Conservation (phyloP, 305 asterid genomes). For the Galium porrigens region DNA sequence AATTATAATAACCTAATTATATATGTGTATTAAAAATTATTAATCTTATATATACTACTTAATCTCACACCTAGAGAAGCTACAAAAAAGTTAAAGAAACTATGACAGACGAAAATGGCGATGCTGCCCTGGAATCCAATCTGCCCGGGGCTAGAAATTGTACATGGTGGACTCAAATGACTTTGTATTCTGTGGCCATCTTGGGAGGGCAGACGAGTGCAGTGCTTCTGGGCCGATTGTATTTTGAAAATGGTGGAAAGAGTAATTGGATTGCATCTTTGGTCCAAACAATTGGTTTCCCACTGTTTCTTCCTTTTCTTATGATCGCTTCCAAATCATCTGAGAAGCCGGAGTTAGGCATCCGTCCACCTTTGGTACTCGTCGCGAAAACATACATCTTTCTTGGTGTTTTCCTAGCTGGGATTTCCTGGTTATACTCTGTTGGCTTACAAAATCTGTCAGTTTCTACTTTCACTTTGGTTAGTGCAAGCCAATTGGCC, state of each 20-base stretch:
- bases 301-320: slow-evolving; percentile 41
- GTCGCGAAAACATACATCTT: slow-evolving; percentile 2
- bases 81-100: not conserved
- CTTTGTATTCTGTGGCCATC: slow-evolving; percentile 27
- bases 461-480: slow-evolving; percentile 15
- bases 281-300: slow-evolving; percentile 45
- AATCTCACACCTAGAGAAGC: not conserved
- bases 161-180: slow-evolving; percentile 54
- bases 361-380: not conserved
- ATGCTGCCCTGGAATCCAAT: slow-evolving; percentile 6
- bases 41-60: not conserved
- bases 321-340: slow-evolving; percentile 6
- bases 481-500: slow-evolving; percentile 23
- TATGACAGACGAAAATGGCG: not conserved
- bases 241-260: slow-evolving; percentile 50
- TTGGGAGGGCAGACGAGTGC: slow-evolving; percentile 42
- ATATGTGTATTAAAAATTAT: not conserved
- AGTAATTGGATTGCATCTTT: slow-evolving; percentile 46
- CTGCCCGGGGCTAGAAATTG: slow-evolving; percentile 12
- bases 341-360: not conserved
- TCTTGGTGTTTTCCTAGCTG: slow-evolving; percentile 14
- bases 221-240: slow-evolving; percentile 31
- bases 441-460: slow-evolving; percentile 2
- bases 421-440: slow-evolving; percentile 4
- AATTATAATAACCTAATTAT: not conserved